Base-by-base conservation (phyloP, 371 early-diverging fungal genomes). In the Massospora cicadina region DNA sequence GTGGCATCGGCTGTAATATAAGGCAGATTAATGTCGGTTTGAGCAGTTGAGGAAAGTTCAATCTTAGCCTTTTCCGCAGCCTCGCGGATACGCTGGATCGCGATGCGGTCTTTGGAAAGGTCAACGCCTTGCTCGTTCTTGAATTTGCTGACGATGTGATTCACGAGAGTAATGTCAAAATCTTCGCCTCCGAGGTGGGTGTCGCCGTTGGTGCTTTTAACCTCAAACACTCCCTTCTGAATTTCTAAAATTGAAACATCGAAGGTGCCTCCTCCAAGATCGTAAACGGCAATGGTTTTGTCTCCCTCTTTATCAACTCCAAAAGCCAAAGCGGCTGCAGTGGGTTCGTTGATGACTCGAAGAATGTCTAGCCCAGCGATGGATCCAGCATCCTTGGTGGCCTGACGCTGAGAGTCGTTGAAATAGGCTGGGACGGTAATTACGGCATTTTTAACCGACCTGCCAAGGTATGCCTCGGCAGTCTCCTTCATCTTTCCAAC, bases 161-260 rank as follows among this genome's bases (percentile, higher is more conserved):
- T 77, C 59, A 95, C 89, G 60, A 98, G 72, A 55, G 76, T 74
- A 68, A 86, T 89, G 78, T 99, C 99, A 73, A 98, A 95, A 75
- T 99, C 99, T 75, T 98, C 99, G 65, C 99, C 99, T 69, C 99
- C 99, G 31, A 99, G 77, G 70, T 94, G 93, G 3, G 95, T 95
- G 76, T 96, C 94, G 69, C 96, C 96, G 72, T 90, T 91, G 68
- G 96, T 96, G 27, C 90, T 86, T 78, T 93, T 94, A 71, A 96
- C 96, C 79, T 98, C 98, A 71, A 98, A 98, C 29, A 98, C 93
- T 67, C 98, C 98, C 72, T 91, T 86, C 69, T 94, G 91, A 69
- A 98, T 88, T 74, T 97, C 96, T 24, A 99, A 79, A 67, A 99
- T 90, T 31, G 96, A 94, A 72, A 99, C 89, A 91, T 99, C 99